Base-by-base conservation (phyloP, 23 red algal species). In the Agarophyton chilense region DNA sequence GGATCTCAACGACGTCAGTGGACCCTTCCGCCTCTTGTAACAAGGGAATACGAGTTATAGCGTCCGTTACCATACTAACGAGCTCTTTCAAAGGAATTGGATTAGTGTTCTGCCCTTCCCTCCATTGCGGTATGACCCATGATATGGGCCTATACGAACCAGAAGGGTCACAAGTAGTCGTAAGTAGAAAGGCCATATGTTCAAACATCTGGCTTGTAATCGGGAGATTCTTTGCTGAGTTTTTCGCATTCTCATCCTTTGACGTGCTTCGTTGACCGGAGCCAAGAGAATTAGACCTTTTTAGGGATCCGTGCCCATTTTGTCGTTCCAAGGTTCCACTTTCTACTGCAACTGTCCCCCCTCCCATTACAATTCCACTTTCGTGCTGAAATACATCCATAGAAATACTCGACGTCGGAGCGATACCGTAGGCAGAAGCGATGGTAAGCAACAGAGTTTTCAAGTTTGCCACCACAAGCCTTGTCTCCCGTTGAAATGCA, bases 171-270 rank as follows among this genome's bases (percentile, higher is more conserved):
- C 50, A 81, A 45, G 77, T 62, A 79, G 88, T 91, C 16, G 88
- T 91, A 61, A 91, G 75, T 36, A 91, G 64, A 52, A 91, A 91
- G 22, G 88, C 26, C 72, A 91, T 67, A 49, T 82, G 75, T 43
- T 91, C 88, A 55, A 91, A 82, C 88, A 91, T 91, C 22, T 81
- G 76, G 28, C 76, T 55, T 2, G 88, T 64, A 72, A 91, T 91
- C 35, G 77, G 75, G 14, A 89, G 40, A 26, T 33, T 77, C 31
- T 71, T 67, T 29, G 68, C 54, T 24, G 67, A 56, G 40, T 61
- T 57, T 71, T 89, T 89, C 26, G 85, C 52, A 78, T 60, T 56
- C 1, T 89, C 85, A 18, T 77, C 71, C 49, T 78, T 72, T 7
- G 43, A 56, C 2, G 55, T 18, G 9, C 45, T 45, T 36, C 55